Base-by-base conservation (phyloP, 2,329 filamentous ascomycete species). In the Aureobasidium zeae region DNA sequence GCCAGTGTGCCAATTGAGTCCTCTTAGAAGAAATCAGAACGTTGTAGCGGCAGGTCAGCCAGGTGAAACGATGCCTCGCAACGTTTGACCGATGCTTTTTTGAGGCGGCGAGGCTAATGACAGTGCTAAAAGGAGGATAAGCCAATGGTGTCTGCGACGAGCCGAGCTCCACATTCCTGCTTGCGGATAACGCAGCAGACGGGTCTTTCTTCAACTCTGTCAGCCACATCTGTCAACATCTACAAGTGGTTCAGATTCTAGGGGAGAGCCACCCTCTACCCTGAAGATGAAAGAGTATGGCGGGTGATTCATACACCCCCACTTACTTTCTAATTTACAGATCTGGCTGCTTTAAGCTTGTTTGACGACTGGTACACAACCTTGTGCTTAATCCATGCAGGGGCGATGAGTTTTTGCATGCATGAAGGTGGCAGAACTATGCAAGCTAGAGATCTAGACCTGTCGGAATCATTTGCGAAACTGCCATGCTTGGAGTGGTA, bases 31-130 rank as follows among this genome's bases (percentile, higher is more conserved):
- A 20, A 28, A 33, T 29, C n/a, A n/a, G 29, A 28, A 33, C 22
- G 21, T 22, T 31, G 16, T 32, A 16, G 29, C 37, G 28, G 37
- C 26, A 41, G 11, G 29, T 33, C 28, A 42, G 29, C 38, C 22
- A n/a, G 8, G 19, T 42, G 29, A 32, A 42, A 42, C 38, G 38
- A 42, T 12, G 21, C 28, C 25, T 13, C 38, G 26, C 29, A 42
- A 42, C 11, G 38, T 42, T 42, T 12, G 21, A 33, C 11, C 29
- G 32, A 33, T 42, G 29, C 29, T 42, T 33, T n/a, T n/a, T 26
- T 13, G 21, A 19, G 7, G 29, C 12, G 38, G 15, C 15, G 38
- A 21, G 26, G 38, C 38, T 42, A 42, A 20, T 15, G 4, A n/a
- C n/a, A n/a, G 11, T 42, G 37, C 20, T 33, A 20, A 32, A 7